Conservation (phyloP, 2,329 filamentous ascomycete species). For the Knufia fluminis region DNA sequence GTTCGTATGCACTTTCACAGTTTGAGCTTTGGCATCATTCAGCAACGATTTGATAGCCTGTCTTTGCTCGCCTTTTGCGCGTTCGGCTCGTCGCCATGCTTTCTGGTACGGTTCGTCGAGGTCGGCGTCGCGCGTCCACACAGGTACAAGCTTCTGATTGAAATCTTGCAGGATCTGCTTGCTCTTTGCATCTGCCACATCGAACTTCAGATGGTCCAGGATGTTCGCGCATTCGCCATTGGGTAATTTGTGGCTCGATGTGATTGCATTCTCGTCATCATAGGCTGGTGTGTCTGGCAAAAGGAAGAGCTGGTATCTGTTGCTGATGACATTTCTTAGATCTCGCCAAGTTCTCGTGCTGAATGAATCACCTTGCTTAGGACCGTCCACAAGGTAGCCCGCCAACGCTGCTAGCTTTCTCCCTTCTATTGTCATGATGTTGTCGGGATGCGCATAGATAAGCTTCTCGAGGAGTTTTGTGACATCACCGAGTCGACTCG, state of each 20-base stretch:
- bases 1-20: too few species aligned
- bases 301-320: background rate
- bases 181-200: constrained; percentile 29
- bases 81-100: background rate
- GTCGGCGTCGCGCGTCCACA: constrained; percentile 27
- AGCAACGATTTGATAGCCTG: background rate
- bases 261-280: constrained; percentile 22
- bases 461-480: constrained; percentile 43
- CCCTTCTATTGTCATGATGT: constrained; percentile 28
- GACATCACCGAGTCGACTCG: constrained; percentile 43
- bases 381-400: constrained; percentile 38
- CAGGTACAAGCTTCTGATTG: constrained; percentile 24
- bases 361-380: constrained; percentile 37
- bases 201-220: constrained; percentile 37
- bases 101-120: constrained; percentile 28
- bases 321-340: background rate
- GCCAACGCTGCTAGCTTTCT: constrained; percentile 34
- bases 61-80: background rate
- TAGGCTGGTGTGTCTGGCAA: constrained; percentile 29
- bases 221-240: constrained; percentile 29
- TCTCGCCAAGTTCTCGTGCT: constrained; percentile 30
- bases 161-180: constrained; percentile 27
- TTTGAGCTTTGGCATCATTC: background rate
- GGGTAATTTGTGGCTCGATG: background rate
- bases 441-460: constrained; percentile 46